Conservation (phyloP, 306 rosid genomes). For the Malus asiatica region DNA sequence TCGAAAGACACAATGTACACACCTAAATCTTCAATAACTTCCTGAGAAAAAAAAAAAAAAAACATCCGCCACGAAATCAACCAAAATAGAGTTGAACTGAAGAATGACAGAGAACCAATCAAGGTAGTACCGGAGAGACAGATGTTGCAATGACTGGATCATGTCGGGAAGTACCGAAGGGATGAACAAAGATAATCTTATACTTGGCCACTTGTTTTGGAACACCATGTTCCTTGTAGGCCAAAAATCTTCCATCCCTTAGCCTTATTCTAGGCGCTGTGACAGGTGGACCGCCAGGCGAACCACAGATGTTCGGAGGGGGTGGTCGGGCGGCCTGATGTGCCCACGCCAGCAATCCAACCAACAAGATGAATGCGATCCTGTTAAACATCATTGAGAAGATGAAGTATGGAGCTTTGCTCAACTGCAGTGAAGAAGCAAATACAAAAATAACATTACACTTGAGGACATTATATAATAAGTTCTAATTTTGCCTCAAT, state of each 20-base stretch:
- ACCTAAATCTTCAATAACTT: slow-evolving; percentile 12
- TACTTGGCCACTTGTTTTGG: slow-evolving; percentile 31
- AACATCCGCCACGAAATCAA: background rate
- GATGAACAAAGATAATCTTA: slow-evolving; percentile 45
- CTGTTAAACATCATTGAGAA: slow-evolving; percentile 9
- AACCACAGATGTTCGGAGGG: slow-evolving; percentile 38
- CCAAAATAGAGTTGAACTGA: too few relatives aligned
- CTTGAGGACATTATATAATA: background rate
- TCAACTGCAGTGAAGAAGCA: background rate
- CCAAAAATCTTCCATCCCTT: slow-evolving; percentile 58
- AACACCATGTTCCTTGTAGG: slow-evolving; percentile 59
- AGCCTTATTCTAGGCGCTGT: slow-evolving; percentile 48
- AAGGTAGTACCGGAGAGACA: slow-evolving; percentile 10
- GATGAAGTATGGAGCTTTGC: background rate
- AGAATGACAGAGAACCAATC: too few relatives aligned
- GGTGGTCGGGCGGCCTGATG: slow-evolving; percentile 30
- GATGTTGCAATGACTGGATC: slow-evolving; percentile 1
- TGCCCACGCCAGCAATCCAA: slow-evolving; percentile 26
- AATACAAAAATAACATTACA: too few relatives aligned
- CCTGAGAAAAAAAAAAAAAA: background rate
- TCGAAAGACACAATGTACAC: slow-evolving; percentile 11
- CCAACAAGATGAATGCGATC: slow-evolving; percentile 5
- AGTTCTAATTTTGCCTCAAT: background rate
- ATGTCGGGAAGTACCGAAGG: slow-evolving; percentile 22
- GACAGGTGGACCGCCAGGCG: slow-evolving; percentile 41